Evolutionary conservation across 805 yeast genomes (phyloP).

Genomic region (Candida palmyrensis): DNA sequence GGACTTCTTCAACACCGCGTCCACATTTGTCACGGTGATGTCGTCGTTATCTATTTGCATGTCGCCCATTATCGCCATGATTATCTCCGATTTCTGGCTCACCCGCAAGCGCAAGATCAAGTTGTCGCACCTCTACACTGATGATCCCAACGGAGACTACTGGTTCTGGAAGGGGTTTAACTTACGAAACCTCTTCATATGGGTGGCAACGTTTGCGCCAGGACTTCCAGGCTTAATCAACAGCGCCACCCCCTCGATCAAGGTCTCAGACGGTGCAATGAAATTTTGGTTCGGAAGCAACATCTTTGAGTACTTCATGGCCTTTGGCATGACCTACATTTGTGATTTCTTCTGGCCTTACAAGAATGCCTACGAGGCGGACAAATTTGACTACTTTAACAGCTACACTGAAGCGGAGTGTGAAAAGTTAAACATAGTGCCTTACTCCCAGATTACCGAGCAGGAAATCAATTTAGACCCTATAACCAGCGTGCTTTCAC

Average conservation of each 20-base stretch:
- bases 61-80: constrained; percentile 18
- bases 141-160: constrained; percentile 28
- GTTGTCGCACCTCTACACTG: constrained; percentile 36
- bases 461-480: not conserved
- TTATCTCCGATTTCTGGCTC: constrained; percentile 33
- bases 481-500: not conserved
- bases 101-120: constrained; percentile 33
- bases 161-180: constrained; percentile 41
- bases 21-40: constrained; percentile 14
- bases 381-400: constrained; percentile 35
- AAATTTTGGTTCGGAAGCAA: constrained; percentile 12
- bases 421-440: constrained; percentile 17
- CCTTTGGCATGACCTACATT: constrained; percentile 32
- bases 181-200: constrained; percentile 35
- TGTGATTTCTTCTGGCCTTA: constrained; percentile 32
- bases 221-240: constrained; percentile 47
- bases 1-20: constrained; percentile 14
- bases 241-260: constrained; percentile 16
- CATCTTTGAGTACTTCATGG: constrained; percentile 14
- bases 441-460: not conserved
- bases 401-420: constrained; percentile 34
- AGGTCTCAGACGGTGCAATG: constrained; percentile 8
- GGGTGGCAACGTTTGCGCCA: constrained; percentile 39
- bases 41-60: constrained; percentile 13
- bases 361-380: constrained; percentile 26